Conservation (phyloP, 306 rosid species). For the Trifolium subterraneum region DNA sequence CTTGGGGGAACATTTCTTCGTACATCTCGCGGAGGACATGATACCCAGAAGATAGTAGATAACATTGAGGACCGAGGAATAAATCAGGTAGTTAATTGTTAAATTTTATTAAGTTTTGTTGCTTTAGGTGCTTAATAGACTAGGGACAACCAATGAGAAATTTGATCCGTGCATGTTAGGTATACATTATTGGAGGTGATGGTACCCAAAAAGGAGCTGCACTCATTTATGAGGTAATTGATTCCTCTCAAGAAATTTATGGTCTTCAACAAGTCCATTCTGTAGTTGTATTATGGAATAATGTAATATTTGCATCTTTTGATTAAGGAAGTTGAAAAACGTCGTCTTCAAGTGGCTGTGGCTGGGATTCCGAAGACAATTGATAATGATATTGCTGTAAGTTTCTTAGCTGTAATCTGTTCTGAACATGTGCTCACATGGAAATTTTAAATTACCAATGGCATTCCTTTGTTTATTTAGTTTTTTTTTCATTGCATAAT, state of each 20-base stretch:
- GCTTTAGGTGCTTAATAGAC: constrained; percentile 9
- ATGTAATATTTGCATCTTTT: constrained; percentile 45
- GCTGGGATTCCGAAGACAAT: constrained; percentile 97
- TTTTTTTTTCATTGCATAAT: background rate
- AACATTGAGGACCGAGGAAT: constrained; percentile 88
- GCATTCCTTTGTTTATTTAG: constrained; percentile 4
- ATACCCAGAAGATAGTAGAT: constrained; percentile 93
- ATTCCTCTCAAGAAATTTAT: constrained; percentile 33
- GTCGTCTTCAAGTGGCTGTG: constrained; percentile 89
- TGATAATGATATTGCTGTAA: constrained; percentile 95
- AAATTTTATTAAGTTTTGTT: constrained; percentile 26
- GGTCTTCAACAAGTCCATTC: constrained; percentile 34
- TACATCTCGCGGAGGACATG: constrained; percentile 98
- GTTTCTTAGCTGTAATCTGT: constrained; percentile 45
- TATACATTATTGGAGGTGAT: constrained; percentile 95
- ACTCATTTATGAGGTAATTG: constrained; percentile 72
- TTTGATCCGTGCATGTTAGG: constrained; percentile 54
- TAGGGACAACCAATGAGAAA: constrained; percentile 5
- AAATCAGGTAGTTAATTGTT: constrained; percentile 71
- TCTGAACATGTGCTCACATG: constrained; percentile 1
- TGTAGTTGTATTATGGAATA: constrained; percentile 35
- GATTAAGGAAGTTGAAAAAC: constrained; percentile 90
- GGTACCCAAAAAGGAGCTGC: constrained; percentile 97
- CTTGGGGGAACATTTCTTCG: constrained; percentile 91
- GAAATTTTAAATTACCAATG: constrained; percentile 13